Conservation (phyloP, 768 basidiomycete genomes). For the Nevesoporus exiguus region DNA sequence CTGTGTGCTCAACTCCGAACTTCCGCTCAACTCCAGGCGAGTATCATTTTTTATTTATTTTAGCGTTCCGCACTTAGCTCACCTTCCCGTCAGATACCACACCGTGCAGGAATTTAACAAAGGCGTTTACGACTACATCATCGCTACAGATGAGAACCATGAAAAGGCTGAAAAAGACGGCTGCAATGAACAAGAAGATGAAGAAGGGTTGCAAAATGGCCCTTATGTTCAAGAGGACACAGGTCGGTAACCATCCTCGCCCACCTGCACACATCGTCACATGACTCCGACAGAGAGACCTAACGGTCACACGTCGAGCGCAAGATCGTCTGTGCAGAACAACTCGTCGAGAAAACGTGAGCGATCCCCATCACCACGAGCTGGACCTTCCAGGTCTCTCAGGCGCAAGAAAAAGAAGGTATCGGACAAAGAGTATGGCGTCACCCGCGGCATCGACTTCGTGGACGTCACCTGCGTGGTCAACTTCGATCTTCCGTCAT, state of each 20-base stretch:
- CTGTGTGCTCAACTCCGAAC: constrained; percentile 93
- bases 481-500: constrained; percentile 95
- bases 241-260: constrained; percentile 22
- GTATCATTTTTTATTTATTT: background rate
- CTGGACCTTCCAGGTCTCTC: constrained; percentile 37
- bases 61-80: background rate
- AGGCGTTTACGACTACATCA: constrained; percentile 97
- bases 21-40: constrained; percentile 90
- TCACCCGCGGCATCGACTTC: constrained; percentile 95
- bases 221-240: constrained; percentile 20
- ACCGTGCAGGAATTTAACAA: constrained; percentile 98
- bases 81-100: constrained; percentile 63
- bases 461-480: constrained; percentile 95
- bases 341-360: constrained; percentile 53
- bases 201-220: constrained; percentile 16
- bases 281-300: constrained; percentile 42
- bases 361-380: constrained; percentile 42
- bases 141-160: constrained; percentile 91
- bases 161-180: constrained; percentile 48
- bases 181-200: constrained; percentile 43
- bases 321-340: constrained; percentile 6
- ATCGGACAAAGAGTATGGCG: constrained; percentile 80
- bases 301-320: constrained; percentile 20
- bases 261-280: constrained; percentile 28
- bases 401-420: constrained; percentile 52